A percentile compares a stretch with the other conserved stretches of the same genome.
Conservation (phyloP, 139 green algal genomes). For the Pedinophyceae sp. region DNA sequence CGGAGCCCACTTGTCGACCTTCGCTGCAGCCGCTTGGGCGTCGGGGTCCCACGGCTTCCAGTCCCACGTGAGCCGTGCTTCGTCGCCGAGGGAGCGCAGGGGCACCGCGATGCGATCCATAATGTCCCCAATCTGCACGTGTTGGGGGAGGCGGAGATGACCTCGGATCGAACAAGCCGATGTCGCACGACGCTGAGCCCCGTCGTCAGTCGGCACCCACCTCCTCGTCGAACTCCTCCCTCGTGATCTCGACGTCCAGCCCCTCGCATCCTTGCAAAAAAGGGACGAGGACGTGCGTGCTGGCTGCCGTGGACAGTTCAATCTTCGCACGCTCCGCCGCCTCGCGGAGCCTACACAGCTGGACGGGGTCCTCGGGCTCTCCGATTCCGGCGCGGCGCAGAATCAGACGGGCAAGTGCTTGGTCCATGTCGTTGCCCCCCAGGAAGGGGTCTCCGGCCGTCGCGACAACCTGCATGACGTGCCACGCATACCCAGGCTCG, state of each 20-base stretch:
- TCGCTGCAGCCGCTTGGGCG: not conserved
- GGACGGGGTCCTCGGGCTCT: too few relatives aligned
- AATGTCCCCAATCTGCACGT: too few relatives aligned
- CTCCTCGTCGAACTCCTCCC: not conserved
- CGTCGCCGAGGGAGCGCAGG: not conserved
- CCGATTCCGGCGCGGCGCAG: too few relatives aligned
- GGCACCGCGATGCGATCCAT: not conserved
- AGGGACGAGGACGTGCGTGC: too few relatives aligned
- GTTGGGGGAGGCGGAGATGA: too few relatives aligned
- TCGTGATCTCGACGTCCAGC: not conserved
- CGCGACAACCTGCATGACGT: too few relatives aligned
- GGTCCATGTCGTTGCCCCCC: not conserved
- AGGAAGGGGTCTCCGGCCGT: not conserved
- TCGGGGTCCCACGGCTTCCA: not conserved
- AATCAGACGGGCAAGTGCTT: not conserved
- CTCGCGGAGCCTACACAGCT: too few relatives aligned
- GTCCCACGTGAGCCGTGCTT: not conserved
- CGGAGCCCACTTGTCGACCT: not conserved
- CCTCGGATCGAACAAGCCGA: not conserved
- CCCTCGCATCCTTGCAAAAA: not conserved
- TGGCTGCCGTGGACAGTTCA: too few relatives aligned
- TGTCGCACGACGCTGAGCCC: not conserved
- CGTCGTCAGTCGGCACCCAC: too few relatives aligned
- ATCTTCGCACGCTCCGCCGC: too few relatives aligned
- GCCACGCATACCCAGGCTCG: too few relatives aligned